Evolutionary conservation across 352 stramenopile species (phyloP), one percentile per base, ranked within the genome.

Genomic region (Phytophthora chlamydospora): DNA sequence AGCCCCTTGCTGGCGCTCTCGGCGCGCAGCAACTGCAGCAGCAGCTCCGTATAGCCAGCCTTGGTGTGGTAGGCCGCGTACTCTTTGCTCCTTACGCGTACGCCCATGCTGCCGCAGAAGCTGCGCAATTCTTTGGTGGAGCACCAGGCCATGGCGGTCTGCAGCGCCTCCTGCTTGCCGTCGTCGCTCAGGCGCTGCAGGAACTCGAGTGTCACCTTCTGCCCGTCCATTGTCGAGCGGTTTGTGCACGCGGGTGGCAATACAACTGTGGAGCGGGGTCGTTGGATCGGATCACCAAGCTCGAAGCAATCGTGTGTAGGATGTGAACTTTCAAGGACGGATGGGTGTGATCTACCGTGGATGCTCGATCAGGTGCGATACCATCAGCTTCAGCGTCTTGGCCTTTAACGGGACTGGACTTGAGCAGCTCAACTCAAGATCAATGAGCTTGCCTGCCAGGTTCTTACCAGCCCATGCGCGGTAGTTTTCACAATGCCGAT

Each of bases 41-140:
- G 21, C 47, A 69, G 27, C 45, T 69, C 54, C 39, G 47, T 47
- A 31, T 70, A 66, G 12, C 46, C 55, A 14, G 55, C 62, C 24
- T 70, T 70, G 27, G 54, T 61, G 33, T 70, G 54, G 31, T 70
- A 70, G 7, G 40, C 55, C 10, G 62, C 62, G 47, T 66, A 66
- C 34, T 60, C 47, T 34, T 70, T 70, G 21, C 62, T 70, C 9
- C 42, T 47, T 41, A 64, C 62, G 7, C 46, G 62, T 8, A 66
- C 61, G 29, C 54, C 62, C 42, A 66, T 54, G 2, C 41, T 34
- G 13, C 62, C 31, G 38, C 55, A 70, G 39, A 70, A 66, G 17
- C 53, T 51, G 54, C 61, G 53, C 14, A 65, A 19, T 10, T 64
- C 45, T 34, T 59, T 69, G 10, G 52, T 64, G 21, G 61, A 55